These are phyloP conservation scores for Spathaspora girioi DNA, from an alignment of 805 yeast species.

Conservation along the genomic window DNA sequence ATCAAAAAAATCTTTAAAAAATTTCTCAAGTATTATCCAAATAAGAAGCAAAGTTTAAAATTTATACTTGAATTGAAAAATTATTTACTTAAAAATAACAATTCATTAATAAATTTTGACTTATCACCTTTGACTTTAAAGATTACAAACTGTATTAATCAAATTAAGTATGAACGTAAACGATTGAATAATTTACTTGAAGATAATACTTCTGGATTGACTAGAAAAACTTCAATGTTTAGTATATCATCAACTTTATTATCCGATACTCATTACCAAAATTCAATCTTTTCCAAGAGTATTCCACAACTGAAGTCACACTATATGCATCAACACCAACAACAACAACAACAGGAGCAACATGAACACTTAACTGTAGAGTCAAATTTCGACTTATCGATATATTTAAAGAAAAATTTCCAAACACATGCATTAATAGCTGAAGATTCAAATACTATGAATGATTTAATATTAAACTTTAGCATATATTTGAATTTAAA, in stretches of 20 bases:
- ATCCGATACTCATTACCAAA: slow-evolving; percentile 7
- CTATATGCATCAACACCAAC: slow-evolving; percentile 8
- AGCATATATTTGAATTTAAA: slow-evolving; percentile 31
- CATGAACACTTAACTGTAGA: slow-evolving; percentile 11
- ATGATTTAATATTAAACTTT: slow-evolving; percentile 31
- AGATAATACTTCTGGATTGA: background rate
- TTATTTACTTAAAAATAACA: slow-evolving; percentile 38
- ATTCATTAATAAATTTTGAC: slow-evolving; percentile 60
- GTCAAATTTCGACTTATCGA: slow-evolving; percentile 28
- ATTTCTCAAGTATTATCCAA: slow-evolving; percentile 44
- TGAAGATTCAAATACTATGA: slow-evolving; percentile 27
- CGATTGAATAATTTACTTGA: background rate
- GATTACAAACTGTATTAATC: slow-evolving; percentile 35
- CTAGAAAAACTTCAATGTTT: slow-evolving; percentile 7
- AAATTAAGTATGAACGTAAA: slow-evolving; percentile 14
- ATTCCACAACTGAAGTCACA: background rate
- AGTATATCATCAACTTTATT: slow-evolving; percentile 7
- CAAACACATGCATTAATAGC: slow-evolving; percentile 28
- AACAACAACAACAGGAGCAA: slow-evolving; percentile 10
- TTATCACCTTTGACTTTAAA: slow-evolving; percentile 60
- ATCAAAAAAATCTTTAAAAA: slow-evolving; percentile 73
- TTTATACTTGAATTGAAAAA: slow-evolving; percentile 28
- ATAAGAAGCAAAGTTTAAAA: slow-evolving; percentile 12
- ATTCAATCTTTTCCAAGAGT: slow-evolving; percentile 3
- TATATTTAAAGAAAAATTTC: slow-evolving; percentile 36